phyloP scores from a whole-genome alignment of 257 asterid genomes.

The Dorcoceras hygrometricum region DNA sequence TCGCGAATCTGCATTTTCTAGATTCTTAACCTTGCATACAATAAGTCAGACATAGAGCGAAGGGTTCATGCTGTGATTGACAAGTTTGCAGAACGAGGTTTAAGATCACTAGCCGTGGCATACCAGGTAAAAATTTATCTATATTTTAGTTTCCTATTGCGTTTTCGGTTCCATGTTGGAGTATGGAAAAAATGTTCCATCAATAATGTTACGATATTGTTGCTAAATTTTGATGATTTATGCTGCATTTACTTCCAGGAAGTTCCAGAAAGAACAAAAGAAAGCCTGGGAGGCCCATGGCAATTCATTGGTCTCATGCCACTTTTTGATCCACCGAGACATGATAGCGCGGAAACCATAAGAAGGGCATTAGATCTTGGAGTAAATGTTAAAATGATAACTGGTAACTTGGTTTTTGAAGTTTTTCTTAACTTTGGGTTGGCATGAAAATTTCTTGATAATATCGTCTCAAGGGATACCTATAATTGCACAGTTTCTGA shows the following conservation, averaged over 20 bases:
- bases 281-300: slow-evolving; percentile 90
- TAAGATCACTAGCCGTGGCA: slow-evolving; percentile 87
- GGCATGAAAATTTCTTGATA: not conserved
- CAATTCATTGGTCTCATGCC: slow-evolving; percentile 89
- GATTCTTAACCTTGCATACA: slow-evolving; percentile 80
- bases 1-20: slow-evolving; percentile 27
- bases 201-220: not conserved
- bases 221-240: slow-evolving; percentile 19
- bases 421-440: not conserved
- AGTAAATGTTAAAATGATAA: slow-evolving; percentile 25
- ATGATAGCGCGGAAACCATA: slow-evolving; percentile 41
- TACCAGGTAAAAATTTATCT: slow-evolving; percentile 58
- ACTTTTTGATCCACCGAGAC: slow-evolving; percentile 95
- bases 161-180: too few species aligned
- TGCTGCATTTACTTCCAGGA: slow-evolving; percentile 45
- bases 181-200: too few species aligned
- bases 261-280: slow-evolving; percentile 80
- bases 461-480: too few species aligned
- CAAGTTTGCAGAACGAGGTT: slow-evolving; percentile 90
- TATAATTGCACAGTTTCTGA: too few species aligned
- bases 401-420: slow-evolving; percentile 9
- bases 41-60: slow-evolving; percentile 70
- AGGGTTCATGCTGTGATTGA: slow-evolving; percentile 77
- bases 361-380: slow-evolving; percentile 26
- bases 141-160: not conserved